Evolutionary conservation across 208 protist species (phyloP).

Genomic region (Trypanosoma avium): DNA sequence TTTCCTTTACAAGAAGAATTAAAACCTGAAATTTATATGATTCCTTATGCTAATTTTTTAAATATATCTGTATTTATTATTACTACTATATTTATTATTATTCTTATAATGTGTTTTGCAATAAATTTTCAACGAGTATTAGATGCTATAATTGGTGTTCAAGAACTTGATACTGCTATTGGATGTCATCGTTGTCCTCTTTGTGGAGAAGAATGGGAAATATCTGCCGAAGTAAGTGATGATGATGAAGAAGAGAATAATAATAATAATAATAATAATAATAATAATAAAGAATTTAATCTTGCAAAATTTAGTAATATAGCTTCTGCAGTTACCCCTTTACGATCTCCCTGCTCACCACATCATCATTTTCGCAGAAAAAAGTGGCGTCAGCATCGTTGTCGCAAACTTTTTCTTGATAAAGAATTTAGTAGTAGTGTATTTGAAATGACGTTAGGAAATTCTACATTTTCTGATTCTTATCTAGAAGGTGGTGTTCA

Average conservation of each 20-base stretch:
- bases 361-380: no score
- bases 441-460: not conserved
- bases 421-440: not conserved
- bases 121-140: conserved; percentile 43
- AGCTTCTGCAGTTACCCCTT: not conserved
- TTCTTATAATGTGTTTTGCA: conserved; percentile 24
- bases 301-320: not conserved
- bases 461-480: not conserved
- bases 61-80: not conserved
- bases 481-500: not conserved
- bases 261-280: not conserved
- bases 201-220: conserved; percentile 48
- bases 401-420: conserved; percentile 1
- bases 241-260: not conserved
- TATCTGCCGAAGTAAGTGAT: conserved; percentile 17
- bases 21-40: not conserved
- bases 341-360: not conserved
- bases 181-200: conserved; percentile 57
- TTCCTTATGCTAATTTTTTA: not conserved
- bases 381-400: not conserved
- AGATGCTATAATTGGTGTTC: conserved; percentile 49
- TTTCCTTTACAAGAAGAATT: conserved; percentile 12
- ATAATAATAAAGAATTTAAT: not conserved
- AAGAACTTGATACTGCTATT: conserved; percentile 48
- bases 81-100: conserved; percentile 22